Percentiles rank a stretch among this genome's conserved stretches.
Conservation (phyloP, 768 basidiomycete species). For the Agrocybe chaxingu region DNA sequence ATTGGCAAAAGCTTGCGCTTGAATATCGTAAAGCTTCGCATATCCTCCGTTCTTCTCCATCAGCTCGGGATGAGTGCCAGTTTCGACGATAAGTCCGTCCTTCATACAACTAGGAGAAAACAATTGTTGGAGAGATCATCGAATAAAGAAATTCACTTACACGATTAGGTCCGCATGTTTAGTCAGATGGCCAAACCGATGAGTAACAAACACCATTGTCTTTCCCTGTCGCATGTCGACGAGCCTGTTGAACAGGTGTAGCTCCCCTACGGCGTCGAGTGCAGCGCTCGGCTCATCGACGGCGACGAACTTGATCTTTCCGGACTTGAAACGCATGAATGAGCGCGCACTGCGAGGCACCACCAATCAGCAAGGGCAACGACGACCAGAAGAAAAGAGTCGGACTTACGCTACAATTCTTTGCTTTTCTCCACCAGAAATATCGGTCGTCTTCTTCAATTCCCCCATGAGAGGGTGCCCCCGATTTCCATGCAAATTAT, state of each 20-base stretch:
- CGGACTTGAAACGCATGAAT: slow-evolving; percentile 41
- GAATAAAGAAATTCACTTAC: slow-evolving; percentile 29
- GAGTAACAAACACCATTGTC: slow-evolving; percentile 56
- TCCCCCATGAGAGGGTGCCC: slow-evolving; percentile 24
- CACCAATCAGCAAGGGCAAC: slow-evolving; percentile 1
- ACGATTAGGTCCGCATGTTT: slow-evolving; percentile 49
- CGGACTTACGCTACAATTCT: slow-evolving; percentile 43
- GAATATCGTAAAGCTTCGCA: slow-evolving; percentile 37
- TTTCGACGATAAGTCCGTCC: slow-evolving; percentile 35
- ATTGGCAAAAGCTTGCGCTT: slow-evolving; percentile 25
- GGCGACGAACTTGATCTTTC: slow-evolving; percentile 42
- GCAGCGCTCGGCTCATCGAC: slow-evolving; percentile 61
- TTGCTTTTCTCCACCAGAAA: slow-evolving; percentile 48
- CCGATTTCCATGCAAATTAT: slow-evolving; percentile 30
- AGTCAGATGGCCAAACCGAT: slow-evolving; percentile 49
- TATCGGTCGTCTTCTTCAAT: slow-evolving; percentile 23
- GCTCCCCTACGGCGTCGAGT: slow-evolving; percentile 54
- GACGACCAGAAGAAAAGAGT: not conserved
- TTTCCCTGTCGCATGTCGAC: slow-evolving; percentile 37
- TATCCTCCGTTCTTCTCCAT: slow-evolving; percentile 36
- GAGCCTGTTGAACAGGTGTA: slow-evolving; percentile 39
- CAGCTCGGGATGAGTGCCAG: slow-evolving; percentile 38
- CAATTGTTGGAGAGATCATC: not conserved
- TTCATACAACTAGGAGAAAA: slow-evolving; percentile 38
- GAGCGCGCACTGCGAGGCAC: slow-evolving; percentile 35